Conservation (phyloP, 2,329 filamentous ascomycete species). For the Cercospora sesami region DNA sequence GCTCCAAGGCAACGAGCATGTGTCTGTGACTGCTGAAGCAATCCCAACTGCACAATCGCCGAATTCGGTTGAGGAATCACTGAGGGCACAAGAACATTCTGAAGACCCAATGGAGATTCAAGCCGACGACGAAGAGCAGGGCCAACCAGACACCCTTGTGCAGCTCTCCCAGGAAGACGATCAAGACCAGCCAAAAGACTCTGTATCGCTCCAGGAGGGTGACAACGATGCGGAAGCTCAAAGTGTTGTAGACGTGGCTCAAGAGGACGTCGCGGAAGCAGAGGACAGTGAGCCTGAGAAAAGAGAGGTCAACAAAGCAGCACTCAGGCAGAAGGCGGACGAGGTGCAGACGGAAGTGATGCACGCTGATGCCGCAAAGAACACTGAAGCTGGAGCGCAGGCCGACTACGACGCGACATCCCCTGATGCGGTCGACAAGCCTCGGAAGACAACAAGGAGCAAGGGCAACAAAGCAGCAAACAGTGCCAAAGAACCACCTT, state of each 20-base stretch:
- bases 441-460: background rate
- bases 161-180: background rate
- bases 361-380: background rate
- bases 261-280: background rate
- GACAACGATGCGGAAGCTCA: background rate
- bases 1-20: background rate
- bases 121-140: background rate
- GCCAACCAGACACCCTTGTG: background rate
- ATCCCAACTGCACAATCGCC: background rate
- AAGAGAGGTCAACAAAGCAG: background rate
- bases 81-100: background rate
- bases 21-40: background rate
- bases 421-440: background rate
- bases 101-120: background rate
- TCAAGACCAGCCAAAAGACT: background rate
- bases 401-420: background rate
- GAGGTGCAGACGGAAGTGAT: background rate
- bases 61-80: background rate
- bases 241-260: background rate
- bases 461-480: background rate
- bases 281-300: background rate
- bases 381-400: background rate
- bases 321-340: background rate
- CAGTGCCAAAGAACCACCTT: background rate
- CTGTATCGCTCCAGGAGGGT: background rate